Percentiles rank a stretch among this genome's conserved stretches.
Conservation (phyloP, 148 eudicot species). For the Chenopodium suecicum region DNA sequence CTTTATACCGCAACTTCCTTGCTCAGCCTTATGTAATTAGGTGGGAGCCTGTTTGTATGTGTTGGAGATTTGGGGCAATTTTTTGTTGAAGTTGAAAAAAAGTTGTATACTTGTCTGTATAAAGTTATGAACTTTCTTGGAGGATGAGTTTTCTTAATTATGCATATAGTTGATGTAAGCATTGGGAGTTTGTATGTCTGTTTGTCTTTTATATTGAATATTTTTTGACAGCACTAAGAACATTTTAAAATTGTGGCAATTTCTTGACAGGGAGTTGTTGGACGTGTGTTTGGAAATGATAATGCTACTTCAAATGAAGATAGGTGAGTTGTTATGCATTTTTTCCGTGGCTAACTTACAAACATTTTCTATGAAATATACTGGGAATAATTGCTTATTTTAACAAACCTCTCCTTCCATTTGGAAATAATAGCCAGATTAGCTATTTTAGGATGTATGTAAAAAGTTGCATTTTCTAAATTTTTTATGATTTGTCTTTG, state of each 20-base stretch:
- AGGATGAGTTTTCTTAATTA: neutral
- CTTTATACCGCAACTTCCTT: neutral
- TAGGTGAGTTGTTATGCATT: constrained; percentile 41
- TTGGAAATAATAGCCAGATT: neutral
- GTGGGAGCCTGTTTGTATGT: neutral
- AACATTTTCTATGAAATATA: neutral
- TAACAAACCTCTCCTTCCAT: neutral
- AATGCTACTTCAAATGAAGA: constrained; percentile 76
- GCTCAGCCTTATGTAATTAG: neutral
- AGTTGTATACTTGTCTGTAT: neutral
- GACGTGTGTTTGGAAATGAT: constrained; percentile 88
- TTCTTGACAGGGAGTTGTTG: constrained; percentile 77
- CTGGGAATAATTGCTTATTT: neutral
- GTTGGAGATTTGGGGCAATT: neutral
- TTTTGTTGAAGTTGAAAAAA: neutral
- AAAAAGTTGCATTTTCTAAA: neutral
- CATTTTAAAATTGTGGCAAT: constrained; percentile 1
- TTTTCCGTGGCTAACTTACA: neutral
- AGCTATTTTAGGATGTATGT: neutral
- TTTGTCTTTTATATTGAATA: neutral
- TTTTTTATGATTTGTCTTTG: neutral
- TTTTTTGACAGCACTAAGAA: neutral
- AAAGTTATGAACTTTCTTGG: neutral
- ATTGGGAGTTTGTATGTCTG: neutral
- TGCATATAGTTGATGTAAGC: neutral